These are phyloP conservation scores for Trichosporon asahii DNA, from an alignment of 1,284 basidiomycete species.

Conservation along the genomic window DNA sequence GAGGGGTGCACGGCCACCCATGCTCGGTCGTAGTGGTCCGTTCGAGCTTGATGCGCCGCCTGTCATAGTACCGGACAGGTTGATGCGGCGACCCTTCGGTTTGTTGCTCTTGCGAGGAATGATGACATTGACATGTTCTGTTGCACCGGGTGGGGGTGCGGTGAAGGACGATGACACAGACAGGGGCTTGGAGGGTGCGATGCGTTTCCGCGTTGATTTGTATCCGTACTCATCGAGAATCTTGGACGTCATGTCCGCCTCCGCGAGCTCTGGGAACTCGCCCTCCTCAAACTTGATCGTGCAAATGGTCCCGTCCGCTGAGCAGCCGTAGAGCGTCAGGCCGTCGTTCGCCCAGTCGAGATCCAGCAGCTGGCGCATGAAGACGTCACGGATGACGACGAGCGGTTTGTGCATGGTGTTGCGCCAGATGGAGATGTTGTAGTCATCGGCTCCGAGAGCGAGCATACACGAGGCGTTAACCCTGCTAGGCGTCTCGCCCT, in stretches of 20 bases:
- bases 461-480: slow-evolving; percentile 58
- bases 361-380: slow-evolving; percentile 92
- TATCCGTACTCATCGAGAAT: slow-evolving; percentile 79
- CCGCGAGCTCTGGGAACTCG: slow-evolving; percentile 79
- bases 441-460: slow-evolving; percentile 84
- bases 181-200: slow-evolving; percentile 14
- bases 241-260: slow-evolving; percentile 66
- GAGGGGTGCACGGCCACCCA: slow-evolving; percentile 5
- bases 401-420: slow-evolving; percentile 84
- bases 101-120: slow-evolving; percentile 25
- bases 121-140: slow-evolving; percentile 27
- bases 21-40: neutral
- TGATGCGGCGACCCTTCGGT: slow-evolving; percentile 21
- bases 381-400: slow-evolving; percentile 88
- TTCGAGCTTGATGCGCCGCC: slow-evolving; percentile 12
- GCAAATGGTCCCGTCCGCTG: slow-evolving; percentile 89
- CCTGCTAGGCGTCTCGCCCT: slow-evolving; percentile 52
- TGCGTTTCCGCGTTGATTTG: slow-evolving; percentile 28
- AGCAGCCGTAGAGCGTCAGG: slow-evolving; percentile 85
- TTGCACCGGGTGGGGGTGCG: slow-evolving; percentile 7
- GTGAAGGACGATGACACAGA: slow-evolving; percentile 28
- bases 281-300: slow-evolving; percentile 75
- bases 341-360: slow-evolving; percentile 94
- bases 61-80: slow-evolving; percentile 19
- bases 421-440: slow-evolving; percentile 80